phyloP scores from a whole-genome alignment of 768 basidiomycete species.

The Mycena maculata region DNA sequence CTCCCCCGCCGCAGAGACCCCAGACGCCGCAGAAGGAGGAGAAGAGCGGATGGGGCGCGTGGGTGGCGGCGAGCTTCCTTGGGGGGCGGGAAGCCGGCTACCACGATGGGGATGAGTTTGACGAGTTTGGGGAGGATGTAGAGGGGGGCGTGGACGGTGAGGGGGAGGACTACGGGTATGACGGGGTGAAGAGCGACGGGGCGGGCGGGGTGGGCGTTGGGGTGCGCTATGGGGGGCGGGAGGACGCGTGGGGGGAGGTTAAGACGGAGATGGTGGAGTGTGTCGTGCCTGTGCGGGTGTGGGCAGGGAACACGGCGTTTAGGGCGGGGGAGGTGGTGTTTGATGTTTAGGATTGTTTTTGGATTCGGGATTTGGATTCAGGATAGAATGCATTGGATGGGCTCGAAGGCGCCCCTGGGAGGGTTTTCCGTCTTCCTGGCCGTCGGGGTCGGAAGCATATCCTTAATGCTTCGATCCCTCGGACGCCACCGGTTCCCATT shows the following conservation, averaged over 20 bases:
- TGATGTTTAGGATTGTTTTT: constrained; percentile 67
- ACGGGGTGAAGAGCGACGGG: constrained; percentile 59
- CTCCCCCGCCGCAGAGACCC: constrained; percentile 30
- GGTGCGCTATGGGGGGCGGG: constrained; percentile 63
- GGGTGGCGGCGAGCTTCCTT: constrained; percentile 47
- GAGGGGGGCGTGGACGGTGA: constrained; percentile 35
- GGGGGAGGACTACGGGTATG: constrained; percentile 51
- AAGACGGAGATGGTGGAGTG: constrained; percentile 92
- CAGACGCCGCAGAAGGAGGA: constrained; percentile 36
- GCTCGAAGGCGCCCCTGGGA: no score
- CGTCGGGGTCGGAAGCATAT: no score
- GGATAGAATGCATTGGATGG: no score
- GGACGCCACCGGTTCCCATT: no score
- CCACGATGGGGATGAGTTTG: constrained; percentile 66
- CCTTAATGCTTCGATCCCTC: no score
- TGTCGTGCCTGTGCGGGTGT: constrained; percentile 89
- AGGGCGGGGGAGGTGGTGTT: constrained; percentile 83
- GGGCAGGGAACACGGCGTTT: constrained; percentile 91
- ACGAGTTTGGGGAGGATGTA: constrained; percentile 50
- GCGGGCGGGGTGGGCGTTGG: constrained; percentile 65
- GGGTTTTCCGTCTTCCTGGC: no score
- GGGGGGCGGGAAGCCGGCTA: constrained; percentile 59
- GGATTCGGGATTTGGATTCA: no score
- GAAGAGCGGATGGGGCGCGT: constrained; percentile 55
- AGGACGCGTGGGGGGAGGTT: constrained; percentile 74